Percentiles rank a stretch among this genome's conserved stretches.
These are phyloP conservation scores for Xylaria palmicola DNA, from an alignment of 495 filamentous ascomycete species.

Conservation along the genomic window DNA sequence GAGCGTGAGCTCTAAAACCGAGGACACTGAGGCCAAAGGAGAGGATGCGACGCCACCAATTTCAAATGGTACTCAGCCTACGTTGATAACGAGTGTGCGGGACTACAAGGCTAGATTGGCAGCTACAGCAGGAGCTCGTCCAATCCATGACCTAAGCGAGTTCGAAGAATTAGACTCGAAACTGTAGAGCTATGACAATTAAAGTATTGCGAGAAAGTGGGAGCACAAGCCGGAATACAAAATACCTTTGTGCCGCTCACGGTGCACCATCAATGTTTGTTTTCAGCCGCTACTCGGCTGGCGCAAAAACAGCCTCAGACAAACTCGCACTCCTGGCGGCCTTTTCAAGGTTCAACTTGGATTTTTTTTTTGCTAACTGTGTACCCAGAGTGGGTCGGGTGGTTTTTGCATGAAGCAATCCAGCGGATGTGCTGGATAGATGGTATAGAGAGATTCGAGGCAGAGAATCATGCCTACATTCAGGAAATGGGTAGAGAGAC, in stretches of 20 bases:
- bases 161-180: constrained; percentile 81
- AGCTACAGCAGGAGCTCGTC: constrained; percentile 65
- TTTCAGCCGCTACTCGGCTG: background rate
- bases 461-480: no score
- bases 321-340: background rate
- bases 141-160: constrained; percentile 72
- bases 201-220: background rate
- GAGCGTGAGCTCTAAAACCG: constrained; percentile 42
- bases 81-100: constrained; percentile 69
- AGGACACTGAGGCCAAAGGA: constrained; percentile 27
- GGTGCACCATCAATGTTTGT: background rate
- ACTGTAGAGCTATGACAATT: constrained; percentile 44
- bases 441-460: background rate
- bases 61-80: constrained; percentile 44
- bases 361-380: background rate
- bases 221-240: background rate
- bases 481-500: no score
- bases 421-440: constrained; percentile 3
- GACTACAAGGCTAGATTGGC: constrained; percentile 72
- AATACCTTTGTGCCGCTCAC: background rate
- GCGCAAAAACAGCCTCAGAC: background rate
- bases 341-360: background rate
- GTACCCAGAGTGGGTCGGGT: background rate
- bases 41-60: constrained; percentile 26
- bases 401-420: background rate